Conservation (phyloP, 2,329 filamentous ascomycete species). For the Ophiostoma piceae region DNA sequence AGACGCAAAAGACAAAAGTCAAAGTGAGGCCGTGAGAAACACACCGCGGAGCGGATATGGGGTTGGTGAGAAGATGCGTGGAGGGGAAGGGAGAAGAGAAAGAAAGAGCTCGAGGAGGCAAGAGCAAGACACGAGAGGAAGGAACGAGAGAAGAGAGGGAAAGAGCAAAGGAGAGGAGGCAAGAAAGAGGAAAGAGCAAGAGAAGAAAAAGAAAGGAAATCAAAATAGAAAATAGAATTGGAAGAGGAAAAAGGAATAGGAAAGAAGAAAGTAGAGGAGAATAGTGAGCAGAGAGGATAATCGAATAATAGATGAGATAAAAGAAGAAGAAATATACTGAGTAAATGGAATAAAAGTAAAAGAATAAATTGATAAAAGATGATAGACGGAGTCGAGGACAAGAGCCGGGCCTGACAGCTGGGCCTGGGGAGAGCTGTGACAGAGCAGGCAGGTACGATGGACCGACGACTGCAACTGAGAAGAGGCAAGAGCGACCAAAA, state of each 20-base stretch:
- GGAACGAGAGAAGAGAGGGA: not conserved
- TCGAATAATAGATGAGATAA: not conserved
- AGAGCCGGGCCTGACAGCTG: constrained; percentile 1
- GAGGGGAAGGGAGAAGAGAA: constrained; percentile 8
- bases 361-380: not conserved
- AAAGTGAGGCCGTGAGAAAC: constrained; percentile 2
- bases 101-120: not conserved
- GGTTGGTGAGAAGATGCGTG: not conserved
- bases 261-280: not conserved
- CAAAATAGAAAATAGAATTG: constrained; percentile 8
- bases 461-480: not conserved
- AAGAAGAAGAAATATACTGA: not conserved
- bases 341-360: not conserved
- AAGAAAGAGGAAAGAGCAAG: constrained; percentile 2
- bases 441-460: not conserved
- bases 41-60: not conserved
- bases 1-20: not conserved
- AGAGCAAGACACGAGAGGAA: not conserved
- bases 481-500: constrained; percentile 9
- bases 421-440: not conserved
- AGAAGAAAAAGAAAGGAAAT: constrained; percentile 4
- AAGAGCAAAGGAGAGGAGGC: constrained; percentile 13
- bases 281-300: not conserved
- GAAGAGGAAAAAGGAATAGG: not conserved
- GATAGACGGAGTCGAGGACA: not conserved